These are phyloP conservation scores for Neotropicomus parvogracilis DNA, from an alignment of 1,284 basidiomycete genomes.

Conservation along the genomic window DNA sequence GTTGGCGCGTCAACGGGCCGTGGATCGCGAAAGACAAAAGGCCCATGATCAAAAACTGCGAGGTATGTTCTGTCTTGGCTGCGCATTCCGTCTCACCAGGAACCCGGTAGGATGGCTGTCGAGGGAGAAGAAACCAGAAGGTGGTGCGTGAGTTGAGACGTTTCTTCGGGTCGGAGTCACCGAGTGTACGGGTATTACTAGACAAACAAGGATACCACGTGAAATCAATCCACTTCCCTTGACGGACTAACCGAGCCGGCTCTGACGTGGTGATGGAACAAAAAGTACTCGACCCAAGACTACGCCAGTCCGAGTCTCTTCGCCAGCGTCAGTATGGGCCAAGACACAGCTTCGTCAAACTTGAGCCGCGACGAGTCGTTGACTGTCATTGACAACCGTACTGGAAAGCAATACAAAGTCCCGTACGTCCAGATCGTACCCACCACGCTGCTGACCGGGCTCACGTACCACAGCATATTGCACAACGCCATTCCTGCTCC, in stretches of 20 bases:
- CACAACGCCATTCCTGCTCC: conserved; percentile 78
- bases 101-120: conserved; percentile 37
- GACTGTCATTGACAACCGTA: conserved; percentile 79
- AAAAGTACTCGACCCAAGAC: too few species aligned
- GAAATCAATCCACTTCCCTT: conserved; percentile 3
- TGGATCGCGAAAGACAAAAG: conserved; percentile 63
- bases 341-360: conserved; percentile 22
- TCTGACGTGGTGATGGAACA: background rate
- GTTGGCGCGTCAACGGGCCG: conserved; percentile 51
- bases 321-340: conserved; percentile 23
- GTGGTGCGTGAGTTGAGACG: conserved; percentile 6
- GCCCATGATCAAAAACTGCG: conserved; percentile 68
- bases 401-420: conserved; percentile 72
- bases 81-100: conserved; percentile 1
- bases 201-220: conserved; percentile 23
- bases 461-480: conserved; percentile 50
- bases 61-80: conserved; percentile 40
- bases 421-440: conserved; percentile 50
- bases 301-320: background rate
- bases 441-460: background rate
- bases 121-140: conserved; percentile 33
- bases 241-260: conserved; percentile 9
- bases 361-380: conserved; percentile 42
- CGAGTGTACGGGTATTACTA: too few species aligned
- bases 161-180: too few species aligned